Percentiles rank a stretch among this genome's conserved stretches.
These are phyloP conservation scores for Trichosphaerium sp. DNA, from an alignment of 78 protist genomes.

Conservation along the genomic window DNA sequence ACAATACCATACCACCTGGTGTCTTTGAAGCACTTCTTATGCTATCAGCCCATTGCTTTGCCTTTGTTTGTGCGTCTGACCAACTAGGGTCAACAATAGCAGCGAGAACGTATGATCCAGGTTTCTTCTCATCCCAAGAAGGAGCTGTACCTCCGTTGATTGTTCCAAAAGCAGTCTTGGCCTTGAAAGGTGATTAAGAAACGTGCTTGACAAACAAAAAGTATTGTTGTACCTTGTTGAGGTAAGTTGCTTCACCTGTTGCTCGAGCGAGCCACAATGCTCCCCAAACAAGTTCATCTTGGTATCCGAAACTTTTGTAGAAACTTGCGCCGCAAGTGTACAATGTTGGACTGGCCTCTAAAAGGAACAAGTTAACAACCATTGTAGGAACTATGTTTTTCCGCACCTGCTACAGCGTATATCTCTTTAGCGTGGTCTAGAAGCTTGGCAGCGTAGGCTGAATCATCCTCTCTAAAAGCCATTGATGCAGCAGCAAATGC, in stretches of 20 bases:
- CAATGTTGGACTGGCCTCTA: neutral
- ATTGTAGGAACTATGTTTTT: neutral
- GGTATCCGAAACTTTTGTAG: conserved; percentile 6
- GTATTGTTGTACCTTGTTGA: conserved; percentile 2
- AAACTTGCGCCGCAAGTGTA: no score
- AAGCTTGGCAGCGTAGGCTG: conserved; percentile 1
- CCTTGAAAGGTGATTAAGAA: no score
- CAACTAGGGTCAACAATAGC: neutral
- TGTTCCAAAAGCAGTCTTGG: neutral
- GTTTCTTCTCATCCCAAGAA: conserved; percentile 25
- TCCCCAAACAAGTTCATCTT: conserved; percentile 41
- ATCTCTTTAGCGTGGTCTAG: conserved; percentile 19
- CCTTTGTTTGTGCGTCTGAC: no score
- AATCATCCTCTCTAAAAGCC: neutral
- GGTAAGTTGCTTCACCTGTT: neutral
- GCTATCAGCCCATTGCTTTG: no score
- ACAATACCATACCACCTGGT: conserved; percentile 25
- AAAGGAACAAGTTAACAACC: no score
- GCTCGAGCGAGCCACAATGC: conserved; percentile 24
- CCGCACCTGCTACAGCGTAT: conserved; percentile 10
- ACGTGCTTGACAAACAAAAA: no score
- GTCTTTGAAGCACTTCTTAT: conserved; percentile 7
- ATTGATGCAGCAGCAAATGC: conserved; percentile 23
- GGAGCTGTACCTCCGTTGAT: conserved; percentile 12
- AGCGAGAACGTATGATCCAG: conserved; percentile 15